phyloP scores from a whole-genome alignment of 192 early-diverging fungal species.

The Phycomyces blakesleeanus region DNA sequence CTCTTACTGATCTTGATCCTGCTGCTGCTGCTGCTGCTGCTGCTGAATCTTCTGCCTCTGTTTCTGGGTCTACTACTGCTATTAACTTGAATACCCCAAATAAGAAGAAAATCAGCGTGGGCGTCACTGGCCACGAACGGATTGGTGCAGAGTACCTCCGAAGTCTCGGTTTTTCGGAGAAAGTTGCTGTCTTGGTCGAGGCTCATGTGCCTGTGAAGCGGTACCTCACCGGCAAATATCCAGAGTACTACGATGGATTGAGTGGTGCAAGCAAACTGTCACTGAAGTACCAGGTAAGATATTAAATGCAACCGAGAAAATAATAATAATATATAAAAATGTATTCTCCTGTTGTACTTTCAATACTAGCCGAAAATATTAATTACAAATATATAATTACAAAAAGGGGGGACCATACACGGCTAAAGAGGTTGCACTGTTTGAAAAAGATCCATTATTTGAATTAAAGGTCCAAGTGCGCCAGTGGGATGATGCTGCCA shows the following conservation, averaged over 20 bases:
- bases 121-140: slow-evolving; percentile 50
- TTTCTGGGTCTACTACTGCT: too few relatives aligned
- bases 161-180: slow-evolving; percentile 49
- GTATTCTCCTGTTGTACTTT: too few relatives aligned
- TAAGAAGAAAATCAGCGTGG: slow-evolving; percentile 32
- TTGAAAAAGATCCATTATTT: slow-evolving; percentile 50
- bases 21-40: too few relatives aligned
- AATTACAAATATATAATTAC: background rate
- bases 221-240: slow-evolving; percentile 50
- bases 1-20: slow-evolving; percentile 16
- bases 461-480: slow-evolving; percentile 50
- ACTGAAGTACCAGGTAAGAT: slow-evolving; percentile 43
- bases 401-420: slow-evolving; percentile 41
- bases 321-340: background rate
- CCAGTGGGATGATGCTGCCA: slow-evolving; percentile 52
- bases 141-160: slow-evolving; percentile 54
- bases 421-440: slow-evolving; percentile 34
- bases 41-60: too few relatives aligned
- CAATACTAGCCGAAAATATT: too few relatives aligned
- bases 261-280: slow-evolving; percentile 51
- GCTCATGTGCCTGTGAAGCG: slow-evolving; percentile 55
- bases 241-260: slow-evolving; percentile 41
- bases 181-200: slow-evolving; percentile 48
- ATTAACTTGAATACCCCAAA: slow-evolving; percentile 4
- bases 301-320: background rate